Percentiles rank a stretch among this genome's conserved stretches.
These are phyloP conservation scores for Babesia caballi DNA, from an alignment of 169 alveolate genomes.

Conservation along the genomic window DNA sequence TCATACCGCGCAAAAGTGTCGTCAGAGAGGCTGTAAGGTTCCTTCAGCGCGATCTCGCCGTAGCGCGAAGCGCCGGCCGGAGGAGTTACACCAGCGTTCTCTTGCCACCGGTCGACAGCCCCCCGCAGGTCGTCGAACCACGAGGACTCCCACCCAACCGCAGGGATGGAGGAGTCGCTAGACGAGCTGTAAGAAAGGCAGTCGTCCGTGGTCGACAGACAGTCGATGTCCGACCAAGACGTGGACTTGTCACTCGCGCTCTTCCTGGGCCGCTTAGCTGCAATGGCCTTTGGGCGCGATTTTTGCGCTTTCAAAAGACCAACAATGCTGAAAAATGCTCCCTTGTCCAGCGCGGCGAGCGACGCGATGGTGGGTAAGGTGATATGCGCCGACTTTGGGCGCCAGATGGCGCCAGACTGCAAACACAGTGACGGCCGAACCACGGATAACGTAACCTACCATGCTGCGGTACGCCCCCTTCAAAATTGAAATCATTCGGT, in stretches of 20 bases:
- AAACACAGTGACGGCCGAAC: background rate
- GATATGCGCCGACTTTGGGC: background rate
- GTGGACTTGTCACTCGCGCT: too few species aligned
- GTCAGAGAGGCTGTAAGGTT: background rate
- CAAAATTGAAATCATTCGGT: slow-evolving; percentile 9
- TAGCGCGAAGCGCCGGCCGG: background rate
- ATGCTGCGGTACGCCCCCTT: background rate
- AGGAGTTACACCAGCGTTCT: background rate
- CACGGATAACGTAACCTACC: background rate
- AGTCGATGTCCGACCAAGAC: background rate
- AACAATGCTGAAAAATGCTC: too few species aligned
- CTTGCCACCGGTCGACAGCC: background rate
- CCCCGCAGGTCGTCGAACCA: slow-evolving; percentile 18
- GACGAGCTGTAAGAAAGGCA: background rate
- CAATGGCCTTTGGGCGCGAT: too few species aligned
- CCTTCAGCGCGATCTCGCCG: slow-evolving; percentile 6
- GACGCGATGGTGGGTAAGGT: too few species aligned
- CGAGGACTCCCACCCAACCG: background rate
- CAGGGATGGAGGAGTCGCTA: background rate
- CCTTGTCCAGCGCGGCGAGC: too few species aligned
- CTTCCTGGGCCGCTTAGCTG: too few species aligned
- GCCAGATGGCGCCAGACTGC: background rate
- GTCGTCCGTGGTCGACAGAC: slow-evolving; percentile 18
- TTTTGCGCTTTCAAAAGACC: too few species aligned
- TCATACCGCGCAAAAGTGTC: background rate